Percentiles rank a stretch among this genome's conserved stretches.
Conservation (phyloP, 1,284 basidiomycete species). For the Fistulina hepatica region DNA sequence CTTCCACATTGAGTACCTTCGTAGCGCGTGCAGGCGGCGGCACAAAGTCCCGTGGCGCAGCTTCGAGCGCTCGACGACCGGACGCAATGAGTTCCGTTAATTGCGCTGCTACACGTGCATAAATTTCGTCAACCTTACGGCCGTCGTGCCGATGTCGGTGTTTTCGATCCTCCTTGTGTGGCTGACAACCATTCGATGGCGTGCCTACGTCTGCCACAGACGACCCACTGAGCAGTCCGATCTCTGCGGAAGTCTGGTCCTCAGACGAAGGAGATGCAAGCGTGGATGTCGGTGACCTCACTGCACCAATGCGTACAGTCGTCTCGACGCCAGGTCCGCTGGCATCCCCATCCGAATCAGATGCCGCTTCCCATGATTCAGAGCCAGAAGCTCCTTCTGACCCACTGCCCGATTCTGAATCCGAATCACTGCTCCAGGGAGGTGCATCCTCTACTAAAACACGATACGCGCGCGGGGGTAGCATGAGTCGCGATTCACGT, state of each 20-base stretch:
- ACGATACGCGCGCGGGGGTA: slow-evolving; percentile 54
- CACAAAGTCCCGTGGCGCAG: slow-evolving; percentile 38
- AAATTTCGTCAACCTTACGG: slow-evolving; percentile 24
- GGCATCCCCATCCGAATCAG: slow-evolving; percentile 31
- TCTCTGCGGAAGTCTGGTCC: no score
- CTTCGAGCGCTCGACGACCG: slow-evolving; percentile 51
- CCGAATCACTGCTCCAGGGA: no score
- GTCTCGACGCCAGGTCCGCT: no score
- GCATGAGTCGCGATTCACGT: slow-evolving; percentile 63
- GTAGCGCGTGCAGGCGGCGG: slow-evolving; percentile 32
- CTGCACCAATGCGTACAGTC: no score
- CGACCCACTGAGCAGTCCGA: no score
- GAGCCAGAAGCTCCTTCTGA: slow-evolving; percentile 24
- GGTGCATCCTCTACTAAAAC: slow-evolving; percentile 36
- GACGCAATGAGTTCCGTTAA: slow-evolving; percentile 56
- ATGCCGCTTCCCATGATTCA: no score
- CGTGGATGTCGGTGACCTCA: no score
- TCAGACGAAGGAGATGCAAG: no score
- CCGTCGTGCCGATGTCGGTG: slow-evolving; percentile 31
- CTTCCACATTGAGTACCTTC: slow-evolving; percentile 64
- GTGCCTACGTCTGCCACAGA: no score
- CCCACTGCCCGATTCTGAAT: no score
- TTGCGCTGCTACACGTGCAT: slow-evolving; percentile 23
- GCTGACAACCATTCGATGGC: no score
- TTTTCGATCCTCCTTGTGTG: slow-evolving; percentile 32